Conservation (phyloP, 495 filamentous ascomycete species). For the Penicillium flavigenum region DNA sequence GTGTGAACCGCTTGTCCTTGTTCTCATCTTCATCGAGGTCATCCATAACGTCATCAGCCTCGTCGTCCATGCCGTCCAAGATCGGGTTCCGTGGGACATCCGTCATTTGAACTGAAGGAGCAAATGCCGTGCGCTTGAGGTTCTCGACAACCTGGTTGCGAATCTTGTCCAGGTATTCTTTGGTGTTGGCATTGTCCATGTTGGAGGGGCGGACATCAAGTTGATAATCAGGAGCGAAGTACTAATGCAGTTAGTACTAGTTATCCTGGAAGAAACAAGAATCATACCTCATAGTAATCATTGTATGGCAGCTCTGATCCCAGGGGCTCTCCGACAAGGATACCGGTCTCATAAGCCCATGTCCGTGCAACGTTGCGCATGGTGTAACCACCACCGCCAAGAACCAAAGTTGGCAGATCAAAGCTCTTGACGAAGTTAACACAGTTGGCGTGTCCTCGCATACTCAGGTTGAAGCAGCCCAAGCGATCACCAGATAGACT, state of each 20-base stretch:
- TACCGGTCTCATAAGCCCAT: constrained; percentile 95
- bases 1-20: constrained; percentile 77
- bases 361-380: constrained; percentile 98
- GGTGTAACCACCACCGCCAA: constrained; percentile 96
- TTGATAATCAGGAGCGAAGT: constrained; percentile 95
- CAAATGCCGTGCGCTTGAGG: constrained; percentile 80
- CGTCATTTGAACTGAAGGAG: constrained; percentile 91
- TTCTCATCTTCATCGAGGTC: constrained; percentile 90
- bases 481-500: constrained; percentile 91
- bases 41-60: constrained; percentile 83
- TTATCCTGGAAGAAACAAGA: not conserved
- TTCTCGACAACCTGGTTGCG: constrained; percentile 90
- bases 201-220: constrained; percentile 93
- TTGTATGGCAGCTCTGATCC: constrained; percentile 86
- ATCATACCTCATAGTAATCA: constrained; percentile 91
- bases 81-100: constrained; percentile 80
- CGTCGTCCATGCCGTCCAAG: constrained; percentile 69
- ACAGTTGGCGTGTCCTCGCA: constrained; percentile 96
- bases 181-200: constrained; percentile 98
- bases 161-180: constrained; percentile 95
- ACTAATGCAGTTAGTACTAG: constrained; percentile 52
- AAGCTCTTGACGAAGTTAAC: constrained; percentile 94
- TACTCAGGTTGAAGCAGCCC: constrained; percentile 97
- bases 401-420: constrained; percentile 82
- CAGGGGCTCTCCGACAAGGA: constrained; percentile 80